Evolutionary conservation across 2,329 filamentous ascomycete species (phyloP), one percentile per base, ranked within the genome.

Genomic region (Cladophialophora chaetospira): DNA sequence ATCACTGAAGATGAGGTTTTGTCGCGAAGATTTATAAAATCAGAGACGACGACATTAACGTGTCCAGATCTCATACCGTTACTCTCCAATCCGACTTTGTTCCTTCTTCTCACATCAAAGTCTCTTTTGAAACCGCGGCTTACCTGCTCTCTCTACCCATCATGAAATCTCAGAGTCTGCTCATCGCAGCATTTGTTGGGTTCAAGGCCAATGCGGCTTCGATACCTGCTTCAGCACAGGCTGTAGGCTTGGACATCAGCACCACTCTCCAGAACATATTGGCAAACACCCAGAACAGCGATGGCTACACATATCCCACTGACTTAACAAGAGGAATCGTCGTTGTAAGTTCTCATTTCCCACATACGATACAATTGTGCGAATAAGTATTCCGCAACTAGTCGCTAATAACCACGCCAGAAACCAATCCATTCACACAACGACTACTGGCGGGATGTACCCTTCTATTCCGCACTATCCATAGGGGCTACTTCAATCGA

Each of bases 401-500:
- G 28, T 11, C 21, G 15, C 25, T 46, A 3, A 15, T 33, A 10
- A 8, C 1, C 10, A 15, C 11, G 13, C 2, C 42, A 64, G 63
- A 66, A 66, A 62, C 56, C 58, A 38, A 66, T 66, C 48, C 74
- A 76, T 60, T 76, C 73, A 1, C 75, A 77, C 63, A 76, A 77
- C 52, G 73, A 76, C 53, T 76, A 77, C 67, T 74, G 70, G 70
- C 70, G 73, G 9, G 61, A 63, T 13, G 67, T 75, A 1, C 74
- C 74, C 3, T 64, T 77, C 19, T 74, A 72, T 49, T 61, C 66
- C 17, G 74, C 75, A 2, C 63, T 77, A 0, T 68, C 68, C 3
- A 69, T 69, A n/a, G 75, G 75, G 23, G 74, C 71, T 55, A 71
- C 72, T 3, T 70, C 74, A 38, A 70, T 79, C 10, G 77, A 80